A percentile compares a stretch with the other conserved stretches of the same genome.
Evolutionary conservation across 2,329 filamentous ascomycete species (phyloP).

Genomic region (Neonectria hederae): DNA sequence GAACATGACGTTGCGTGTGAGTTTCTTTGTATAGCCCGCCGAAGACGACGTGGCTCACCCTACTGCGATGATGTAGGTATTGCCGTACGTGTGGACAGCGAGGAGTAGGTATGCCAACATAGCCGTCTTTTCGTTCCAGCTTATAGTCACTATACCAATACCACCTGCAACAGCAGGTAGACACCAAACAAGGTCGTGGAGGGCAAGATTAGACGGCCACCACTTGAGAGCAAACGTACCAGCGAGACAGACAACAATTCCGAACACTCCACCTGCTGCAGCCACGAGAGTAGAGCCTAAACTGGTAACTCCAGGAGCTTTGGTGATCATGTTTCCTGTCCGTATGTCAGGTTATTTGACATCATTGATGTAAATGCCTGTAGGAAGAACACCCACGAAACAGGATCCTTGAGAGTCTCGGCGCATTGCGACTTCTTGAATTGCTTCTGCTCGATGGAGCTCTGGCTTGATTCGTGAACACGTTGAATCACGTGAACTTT

Average conservation of each 20-base stretch:
- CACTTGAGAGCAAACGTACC: constrained; percentile 43
- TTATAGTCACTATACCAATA: constrained; percentile 40
- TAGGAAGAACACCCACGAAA: constrained; percentile 46
- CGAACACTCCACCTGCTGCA: constrained; percentile 49
- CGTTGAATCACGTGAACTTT: constrained; percentile 49
- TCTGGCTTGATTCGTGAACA: constrained; percentile 46
- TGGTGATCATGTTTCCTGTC: constrained; percentile 50
- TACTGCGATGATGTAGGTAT: constrained; percentile 43
- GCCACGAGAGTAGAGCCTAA: constrained; percentile 52
- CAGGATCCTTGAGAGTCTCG: constrained; percentile 43
- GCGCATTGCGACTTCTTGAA: constrained; percentile 46
- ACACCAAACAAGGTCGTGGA: constrained; percentile 42
- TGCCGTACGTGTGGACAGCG: constrained; percentile 47
- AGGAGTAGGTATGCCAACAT: constrained; percentile 39
- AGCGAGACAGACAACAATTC: constrained; percentile 44
- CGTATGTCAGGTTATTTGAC: constrained; percentile 52
- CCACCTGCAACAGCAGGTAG: constrained; percentile 39
- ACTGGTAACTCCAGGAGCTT: constrained; percentile 48
- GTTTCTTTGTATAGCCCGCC: constrained; percentile 55
- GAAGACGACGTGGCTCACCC: constrained; percentile 50
- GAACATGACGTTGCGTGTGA: constrained; percentile 53
- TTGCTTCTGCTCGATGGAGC: constrained; percentile 50
- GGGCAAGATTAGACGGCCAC: constrained; percentile 45
- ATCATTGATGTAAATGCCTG: constrained; percentile 47
- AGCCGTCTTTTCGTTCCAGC: constrained; percentile 36